phyloP scores from a whole-genome alignment of 139 green algal genomes.

The Picochlorum sp. region DNA sequence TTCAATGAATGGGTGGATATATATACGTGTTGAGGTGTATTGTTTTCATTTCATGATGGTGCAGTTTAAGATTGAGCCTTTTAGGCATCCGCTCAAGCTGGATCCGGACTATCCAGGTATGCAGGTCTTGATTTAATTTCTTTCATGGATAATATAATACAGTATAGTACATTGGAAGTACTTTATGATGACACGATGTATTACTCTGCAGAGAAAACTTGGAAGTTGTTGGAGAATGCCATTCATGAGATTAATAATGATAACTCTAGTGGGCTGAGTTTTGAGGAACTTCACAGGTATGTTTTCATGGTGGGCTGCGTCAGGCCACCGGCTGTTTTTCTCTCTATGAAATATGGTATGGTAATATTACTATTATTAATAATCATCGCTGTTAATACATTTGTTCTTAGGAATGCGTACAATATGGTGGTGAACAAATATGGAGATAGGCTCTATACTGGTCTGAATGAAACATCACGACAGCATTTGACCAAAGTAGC shows the following conservation, averaged over 20 bases:
- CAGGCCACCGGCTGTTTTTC: no score
- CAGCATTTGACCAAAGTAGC: slow-evolving; percentile 64
- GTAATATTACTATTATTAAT: background rate
- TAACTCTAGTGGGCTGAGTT: slow-evolving; percentile 88
- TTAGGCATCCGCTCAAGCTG: slow-evolving; percentile 82
- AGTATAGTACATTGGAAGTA: background rate
- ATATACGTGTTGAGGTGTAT: no score
- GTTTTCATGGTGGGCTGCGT: slow-evolving; percentile 33
- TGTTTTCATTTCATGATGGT: no score
- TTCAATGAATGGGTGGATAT: no score
- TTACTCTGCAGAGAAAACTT: slow-evolving; percentile 87
- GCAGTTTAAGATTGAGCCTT: slow-evolving; percentile 87
- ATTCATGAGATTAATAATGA: slow-evolving; percentile 96
- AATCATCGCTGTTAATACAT: background rate
- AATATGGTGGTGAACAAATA: slow-evolving; percentile 99
- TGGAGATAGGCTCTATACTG: slow-evolving; percentile 83
- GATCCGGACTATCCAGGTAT: slow-evolving; percentile 86
- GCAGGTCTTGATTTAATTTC: slow-evolving; percentile 28
- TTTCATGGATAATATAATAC: background rate
- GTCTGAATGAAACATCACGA: slow-evolving; percentile 61
- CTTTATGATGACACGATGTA: background rate
- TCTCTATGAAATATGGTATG: background rate
- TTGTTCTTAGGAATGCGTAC: slow-evolving; percentile 98
- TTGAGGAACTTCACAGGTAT: slow-evolving; percentile 99
- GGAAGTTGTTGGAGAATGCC: slow-evolving; percentile 84